Conservation (phyloP, 495 filamentous ascomycete genomes). For the Neurospora pannonica region DNA sequence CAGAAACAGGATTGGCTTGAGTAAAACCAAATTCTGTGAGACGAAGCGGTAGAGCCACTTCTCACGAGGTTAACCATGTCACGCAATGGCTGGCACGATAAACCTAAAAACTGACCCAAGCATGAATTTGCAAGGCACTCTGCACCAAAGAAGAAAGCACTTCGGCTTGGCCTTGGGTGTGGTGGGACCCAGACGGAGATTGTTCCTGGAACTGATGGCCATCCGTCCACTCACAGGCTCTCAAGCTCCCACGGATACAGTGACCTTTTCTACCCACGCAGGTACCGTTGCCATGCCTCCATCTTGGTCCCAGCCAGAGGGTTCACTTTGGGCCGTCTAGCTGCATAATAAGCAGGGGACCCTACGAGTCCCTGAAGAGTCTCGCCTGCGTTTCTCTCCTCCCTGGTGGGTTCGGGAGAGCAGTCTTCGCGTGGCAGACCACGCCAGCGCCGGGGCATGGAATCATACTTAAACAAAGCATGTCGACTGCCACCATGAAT, state of each 20-base stretch:
- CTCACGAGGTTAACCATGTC: too few relatives aligned
- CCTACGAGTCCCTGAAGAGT: background rate
- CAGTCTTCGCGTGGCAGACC: background rate
- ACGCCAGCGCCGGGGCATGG: background rate
- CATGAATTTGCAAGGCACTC: background rate
- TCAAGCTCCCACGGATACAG: background rate
- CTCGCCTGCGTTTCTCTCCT: background rate
- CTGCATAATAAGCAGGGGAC: background rate
- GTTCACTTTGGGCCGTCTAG: background rate
- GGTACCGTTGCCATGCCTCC: background rate
- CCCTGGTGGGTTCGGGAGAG: background rate
- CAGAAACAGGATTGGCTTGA: too few relatives aligned
- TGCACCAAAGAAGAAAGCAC: background rate
- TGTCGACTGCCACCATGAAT: background rate
- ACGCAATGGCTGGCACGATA: too few relatives aligned
- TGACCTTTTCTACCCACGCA: background rate
- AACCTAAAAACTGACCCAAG: background rate
- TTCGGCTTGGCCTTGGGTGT: background rate
- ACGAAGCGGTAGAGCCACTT: too few relatives aligned
- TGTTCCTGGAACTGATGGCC: background rate
- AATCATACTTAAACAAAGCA: background rate
- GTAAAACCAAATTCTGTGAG: too few relatives aligned
- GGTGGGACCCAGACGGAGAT: background rate
- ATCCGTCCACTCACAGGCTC: background rate
- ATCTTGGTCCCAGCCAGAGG: background rate